Conservation (phyloP, 768 basidiomycete species). For the Naganishia vaughanmartiniae region DNA sequence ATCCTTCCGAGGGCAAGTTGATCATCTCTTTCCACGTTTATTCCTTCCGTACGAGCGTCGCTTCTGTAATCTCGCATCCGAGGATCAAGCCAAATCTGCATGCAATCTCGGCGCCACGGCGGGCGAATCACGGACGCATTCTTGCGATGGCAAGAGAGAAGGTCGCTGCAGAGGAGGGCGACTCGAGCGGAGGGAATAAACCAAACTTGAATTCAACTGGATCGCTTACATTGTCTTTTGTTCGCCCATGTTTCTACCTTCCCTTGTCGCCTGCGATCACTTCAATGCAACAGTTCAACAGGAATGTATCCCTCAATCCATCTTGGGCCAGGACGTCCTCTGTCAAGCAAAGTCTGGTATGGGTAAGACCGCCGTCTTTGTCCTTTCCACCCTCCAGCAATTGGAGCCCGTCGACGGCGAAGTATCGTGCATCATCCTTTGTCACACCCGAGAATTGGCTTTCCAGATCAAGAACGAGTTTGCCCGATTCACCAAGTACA, state of each 20-base stretch:
- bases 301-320: conserved; percentile 99
- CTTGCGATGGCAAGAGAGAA: too few species aligned
- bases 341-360: conserved; percentile 98
- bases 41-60: conserved; percentile 8
- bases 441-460: conserved; percentile 97
- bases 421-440: conserved; percentile 94
- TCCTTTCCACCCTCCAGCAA: conserved; percentile 94
- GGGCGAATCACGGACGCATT: not conserved
- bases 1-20: conserved; percentile 90
- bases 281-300: conserved; percentile 75
- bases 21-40: not conserved
- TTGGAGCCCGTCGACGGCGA: conserved; percentile 97
- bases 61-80: conserved; percentile 17
- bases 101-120: not conserved
- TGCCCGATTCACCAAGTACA: conserved; percentile 97
- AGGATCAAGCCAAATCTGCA: not conserved
- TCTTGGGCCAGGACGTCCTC: conserved; percentile 97
- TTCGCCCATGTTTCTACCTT: conserved; percentile 9
- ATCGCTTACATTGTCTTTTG: conserved; percentile 28
- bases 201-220: conserved; percentile 1
- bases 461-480: conserved; percentile 99
- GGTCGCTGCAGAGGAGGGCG: not conserved
- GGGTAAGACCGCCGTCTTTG: conserved; percentile 96
- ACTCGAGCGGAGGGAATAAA: conserved; percentile 5
- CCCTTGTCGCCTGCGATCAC: not conserved